Evolutionary conservation across 2,329 filamentous ascomycete species (phyloP).

Genomic region (Penicillium palitans): DNA sequence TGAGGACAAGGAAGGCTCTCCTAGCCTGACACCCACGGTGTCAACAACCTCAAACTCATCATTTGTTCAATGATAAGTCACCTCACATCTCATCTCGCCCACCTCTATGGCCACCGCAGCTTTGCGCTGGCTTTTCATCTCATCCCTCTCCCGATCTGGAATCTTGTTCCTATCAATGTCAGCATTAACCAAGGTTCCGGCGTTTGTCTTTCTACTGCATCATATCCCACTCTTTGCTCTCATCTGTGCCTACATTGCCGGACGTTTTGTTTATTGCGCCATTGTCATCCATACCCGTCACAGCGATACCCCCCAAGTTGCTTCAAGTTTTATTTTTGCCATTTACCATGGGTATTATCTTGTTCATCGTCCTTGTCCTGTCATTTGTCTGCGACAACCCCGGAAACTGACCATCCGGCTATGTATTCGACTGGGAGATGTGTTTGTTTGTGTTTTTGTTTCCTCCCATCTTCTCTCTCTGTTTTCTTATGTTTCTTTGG

Average conservation of each 20-base stretch:
- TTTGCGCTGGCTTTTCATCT: not conserved
- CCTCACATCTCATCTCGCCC: not conserved
- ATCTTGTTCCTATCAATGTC: not conserved
- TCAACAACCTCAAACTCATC: constrained; percentile 41
- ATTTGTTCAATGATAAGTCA: constrained; percentile 23
- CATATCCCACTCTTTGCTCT: constrained; percentile 19
- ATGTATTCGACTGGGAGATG: constrained; percentile 5
- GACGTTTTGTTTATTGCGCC: constrained; percentile 16
- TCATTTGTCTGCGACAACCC: not conserved
- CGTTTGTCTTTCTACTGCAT: constrained; percentile 14
- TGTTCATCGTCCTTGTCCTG: constrained; percentile 1
- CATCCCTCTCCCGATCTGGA: not conserved
- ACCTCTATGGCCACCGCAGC: constrained; percentile 1
- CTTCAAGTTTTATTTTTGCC: constrained; percentile 9
- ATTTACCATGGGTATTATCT: constrained; percentile 8
- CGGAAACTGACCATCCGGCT: not conserved
- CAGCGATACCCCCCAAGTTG: constrained; percentile 27
- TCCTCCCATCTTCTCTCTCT: not conserved
- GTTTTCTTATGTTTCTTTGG: not conserved
- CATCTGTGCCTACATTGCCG: constrained; percentile 17
- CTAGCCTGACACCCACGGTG: constrained; percentile 37
- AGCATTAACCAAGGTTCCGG: constrained; percentile 11
- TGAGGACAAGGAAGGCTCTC: constrained; percentile 39
- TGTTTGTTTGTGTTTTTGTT: not conserved
- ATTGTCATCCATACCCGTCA: constrained; percentile 24